Evolutionary conservation across 768 basidiomycete genomes (phyloP), one percentile per base, ranked within the genome.

Genomic region (Polyporus arcularius): DNA sequence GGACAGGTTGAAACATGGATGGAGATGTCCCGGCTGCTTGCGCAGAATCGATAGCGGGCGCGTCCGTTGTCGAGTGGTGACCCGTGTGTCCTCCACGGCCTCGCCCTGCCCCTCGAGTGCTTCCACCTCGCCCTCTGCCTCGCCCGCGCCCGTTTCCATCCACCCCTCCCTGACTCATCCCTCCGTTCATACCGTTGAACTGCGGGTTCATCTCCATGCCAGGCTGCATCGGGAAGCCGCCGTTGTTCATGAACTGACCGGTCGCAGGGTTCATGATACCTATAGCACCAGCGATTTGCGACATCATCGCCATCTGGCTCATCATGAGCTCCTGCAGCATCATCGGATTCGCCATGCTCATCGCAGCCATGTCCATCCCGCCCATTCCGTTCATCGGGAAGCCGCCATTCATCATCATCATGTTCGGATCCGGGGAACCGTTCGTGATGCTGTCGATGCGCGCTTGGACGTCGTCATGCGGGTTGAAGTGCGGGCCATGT

Each of bases 291-390:
- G 91, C 90, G 87, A 96, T 91, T 75, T 95, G 93, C 57, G 90
- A 86, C 94, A 96, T 95, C 69, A 96, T 80, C 30, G 92, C 89
- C 90, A 93, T 92, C 71, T 94, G 89, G 72, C 84, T 90, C 84
- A 91, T 87, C 85, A 95, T 87, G 82, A 95, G 88, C 71, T 93
- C 93, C 73, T 94, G 94, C 66, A 96, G 74, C 74, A 89, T 75
- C 61, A 91, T 65, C 42, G 89, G 87, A 67, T 87, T 92, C 48
- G 84, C 84, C 58, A 79, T 79, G 46, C 75, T 80, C 77, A 86
- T 78, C 8, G 80, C 78, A 57, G 77, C 80, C 83, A 89, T 87
- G 70, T 92, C 86, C 82, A 89, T 82, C 43, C 78, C 76, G 62
- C 73, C 70, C 69, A 72, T 72, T 26, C 70, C 71, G 40, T 61